phyloP scores from a whole-genome alignment of 768 basidiomycete genomes.

The Astraeus odoratus region DNA sequence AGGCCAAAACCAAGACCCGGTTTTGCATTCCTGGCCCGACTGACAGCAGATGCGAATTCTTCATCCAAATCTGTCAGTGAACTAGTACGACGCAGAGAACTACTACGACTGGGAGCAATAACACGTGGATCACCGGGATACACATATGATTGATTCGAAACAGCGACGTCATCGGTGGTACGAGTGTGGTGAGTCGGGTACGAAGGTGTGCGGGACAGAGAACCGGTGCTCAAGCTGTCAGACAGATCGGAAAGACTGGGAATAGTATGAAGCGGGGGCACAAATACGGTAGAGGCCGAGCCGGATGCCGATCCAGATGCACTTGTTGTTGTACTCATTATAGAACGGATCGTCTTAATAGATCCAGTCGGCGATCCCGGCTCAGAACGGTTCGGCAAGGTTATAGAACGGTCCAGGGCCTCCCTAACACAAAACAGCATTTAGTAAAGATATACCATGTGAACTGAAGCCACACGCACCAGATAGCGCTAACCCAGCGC shows the following conservation, averaged over 20 bases:
- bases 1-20: conserved; percentile 40
- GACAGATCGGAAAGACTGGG: conserved; percentile 67
- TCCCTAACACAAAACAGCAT: conserved; percentile 55
- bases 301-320: conserved; percentile 36
- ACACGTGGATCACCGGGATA: conserved; percentile 70
- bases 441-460: not conserved
- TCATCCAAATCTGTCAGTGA: conserved; percentile 73
- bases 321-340: conserved; percentile 38
- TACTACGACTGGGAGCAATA: conserved; percentile 61
- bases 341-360: conserved; percentile 63
- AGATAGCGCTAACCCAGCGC: conserved; percentile 87
- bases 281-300: conserved; percentile 68
- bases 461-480: conserved; percentile 40
- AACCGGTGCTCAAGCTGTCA: conserved; percentile 32
- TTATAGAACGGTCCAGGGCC: conserved; percentile 58
- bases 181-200: conserved; percentile 54
- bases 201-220: conserved; percentile 38
- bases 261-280: conserved; percentile 66
- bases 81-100: conserved; percentile 54
- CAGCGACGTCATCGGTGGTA: conserved; percentile 68
- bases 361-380: conserved; percentile 45
- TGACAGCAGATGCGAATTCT: conserved; percentile 42
- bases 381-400: conserved; percentile 40
- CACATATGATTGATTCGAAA: conserved; percentile 57
- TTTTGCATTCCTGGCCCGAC: conserved; percentile 34